Evolutionary conservation across 2,329 filamentous ascomycete genomes (phyloP).

Genomic region (Colletotrichum magnum): DNA sequence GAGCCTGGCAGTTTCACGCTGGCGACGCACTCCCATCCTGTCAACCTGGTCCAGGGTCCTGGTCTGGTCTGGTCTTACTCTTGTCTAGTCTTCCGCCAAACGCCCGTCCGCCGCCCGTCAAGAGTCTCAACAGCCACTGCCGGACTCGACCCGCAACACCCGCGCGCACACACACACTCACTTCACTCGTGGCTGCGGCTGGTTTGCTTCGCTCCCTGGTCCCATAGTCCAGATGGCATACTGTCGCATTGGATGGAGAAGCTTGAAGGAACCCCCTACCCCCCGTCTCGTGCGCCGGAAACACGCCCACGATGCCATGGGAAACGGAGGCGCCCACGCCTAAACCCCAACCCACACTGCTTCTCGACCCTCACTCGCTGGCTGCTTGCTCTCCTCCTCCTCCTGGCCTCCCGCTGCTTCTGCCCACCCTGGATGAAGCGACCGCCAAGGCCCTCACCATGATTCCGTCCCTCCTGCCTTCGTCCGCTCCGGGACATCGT

Average conservation of each 20-base stretch:
- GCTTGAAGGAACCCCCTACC: conserved; percentile 13
- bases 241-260: conserved; percentile 34
- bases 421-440: conserved; percentile 35
- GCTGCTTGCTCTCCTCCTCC: not conserved
- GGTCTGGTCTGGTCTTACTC: not conserved
- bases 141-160: not conserved
- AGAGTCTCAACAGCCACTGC: conserved; percentile 24
- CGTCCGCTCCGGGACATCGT: conserved; percentile 16
- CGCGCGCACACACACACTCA: not conserved
- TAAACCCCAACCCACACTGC: conserved; percentile 27
- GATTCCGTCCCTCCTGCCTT: conserved; percentile 12
- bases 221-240: conserved; percentile 28
- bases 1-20: conserved; percentile 39
- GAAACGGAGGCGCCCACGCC: conserved; percentile 36
- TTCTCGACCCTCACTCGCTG: not conserved
- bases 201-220: not conserved
- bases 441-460: conserved; percentile 35
- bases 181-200: not conserved
- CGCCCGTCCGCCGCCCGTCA: conserved; percentile 4
- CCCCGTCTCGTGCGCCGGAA: conserved; percentile 14
- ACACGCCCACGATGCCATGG: conserved; percentile 27
- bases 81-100: conserved; percentile 14
- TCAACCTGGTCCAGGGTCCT: conserved; percentile 25
- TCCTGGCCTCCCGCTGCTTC: conserved; percentile 18
- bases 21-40: conserved; percentile 36